Conservation (phyloP, 1,284 basidiomycete genomes). For the Sporisorium reilianum region DNA sequence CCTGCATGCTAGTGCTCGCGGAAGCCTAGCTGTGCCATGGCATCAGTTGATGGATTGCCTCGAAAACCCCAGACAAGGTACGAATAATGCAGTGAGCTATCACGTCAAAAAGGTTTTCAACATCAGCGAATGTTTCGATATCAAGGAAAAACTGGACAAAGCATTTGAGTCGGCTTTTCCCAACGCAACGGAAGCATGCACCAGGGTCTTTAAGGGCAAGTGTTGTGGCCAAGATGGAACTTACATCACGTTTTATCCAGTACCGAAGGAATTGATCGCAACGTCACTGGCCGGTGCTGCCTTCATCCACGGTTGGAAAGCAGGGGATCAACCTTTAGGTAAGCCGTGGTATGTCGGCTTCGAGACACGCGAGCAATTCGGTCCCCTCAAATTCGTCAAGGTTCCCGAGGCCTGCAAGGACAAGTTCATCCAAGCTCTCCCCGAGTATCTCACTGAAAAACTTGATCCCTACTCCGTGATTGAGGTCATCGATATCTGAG, state of each 20-base stretch:
- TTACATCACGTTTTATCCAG: not conserved
- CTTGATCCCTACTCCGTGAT: not conserved
- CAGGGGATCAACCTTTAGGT: not conserved
- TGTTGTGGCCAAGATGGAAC: not conserved
- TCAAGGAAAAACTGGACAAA: not conserved
- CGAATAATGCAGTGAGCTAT: not conserved
- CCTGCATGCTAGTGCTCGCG: not conserved
- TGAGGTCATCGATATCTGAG: constrained; percentile 16
- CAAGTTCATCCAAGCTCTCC: constrained; percentile 4
- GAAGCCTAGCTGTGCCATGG: not conserved
- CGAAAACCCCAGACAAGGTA: not conserved
- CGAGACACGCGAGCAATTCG: constrained; percentile 1
- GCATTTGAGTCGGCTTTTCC: not conserved
- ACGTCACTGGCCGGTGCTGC: not conserved
- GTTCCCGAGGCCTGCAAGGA: constrained; percentile 1
- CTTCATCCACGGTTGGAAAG: not conserved
- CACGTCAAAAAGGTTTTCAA: not conserved
- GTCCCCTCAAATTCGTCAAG: not conserved
- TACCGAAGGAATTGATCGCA: not conserved
- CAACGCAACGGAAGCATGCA: not conserved
- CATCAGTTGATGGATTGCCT: not conserved
- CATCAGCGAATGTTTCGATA: not conserved
- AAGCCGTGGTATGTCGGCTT: constrained; percentile 9
- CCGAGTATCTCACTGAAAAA: not conserved
- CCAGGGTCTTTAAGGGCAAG: too few relatives aligned